Evolutionary conservation across 2,329 filamentous ascomycete species (phyloP).

Genomic region (Penicillium polonicum): DNA sequence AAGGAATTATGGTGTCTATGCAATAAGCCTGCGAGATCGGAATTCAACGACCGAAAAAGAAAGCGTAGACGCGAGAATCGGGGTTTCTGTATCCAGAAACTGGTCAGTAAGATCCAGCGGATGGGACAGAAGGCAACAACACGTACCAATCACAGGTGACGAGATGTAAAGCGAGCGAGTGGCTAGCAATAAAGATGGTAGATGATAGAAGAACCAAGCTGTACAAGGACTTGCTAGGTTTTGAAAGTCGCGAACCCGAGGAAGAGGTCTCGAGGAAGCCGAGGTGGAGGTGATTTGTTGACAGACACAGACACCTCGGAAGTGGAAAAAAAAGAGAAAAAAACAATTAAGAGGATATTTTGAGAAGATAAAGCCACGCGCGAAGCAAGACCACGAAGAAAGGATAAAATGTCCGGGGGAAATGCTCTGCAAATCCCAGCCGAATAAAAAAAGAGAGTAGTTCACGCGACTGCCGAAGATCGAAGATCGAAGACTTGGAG

Average conservation of each 20-base stretch:
- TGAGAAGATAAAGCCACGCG: conserved; percentile 5
- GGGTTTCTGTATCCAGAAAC: conserved; percentile 11
- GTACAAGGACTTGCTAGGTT: conserved; percentile 18
- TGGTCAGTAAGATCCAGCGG: conserved; percentile 1
- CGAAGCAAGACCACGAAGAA: conserved; percentile 9
- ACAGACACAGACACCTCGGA: conserved; percentile 2
- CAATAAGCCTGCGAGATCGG: conserved; percentile 10
- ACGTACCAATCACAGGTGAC: conserved; percentile 23
- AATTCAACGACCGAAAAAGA: conserved; percentile 4
- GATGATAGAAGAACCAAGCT: conserved; percentile 20
- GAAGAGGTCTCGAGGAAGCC: conserved; percentile 3
- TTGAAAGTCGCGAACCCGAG: conserved; percentile 3
- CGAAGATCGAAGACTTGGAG: conserved; percentile 18
- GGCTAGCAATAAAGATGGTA: conserved; percentile 19
- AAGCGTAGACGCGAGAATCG: conserved; percentile 6
- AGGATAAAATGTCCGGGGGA: conserved; percentile 22
- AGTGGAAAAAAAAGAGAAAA: background rate
- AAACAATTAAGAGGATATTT: conserved; percentile 23
- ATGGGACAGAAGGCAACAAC: conserved; percentile 3
- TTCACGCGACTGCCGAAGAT: conserved; percentile 22
- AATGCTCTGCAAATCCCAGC: conserved; percentile 41
- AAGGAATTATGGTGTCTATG: conserved; percentile 33
- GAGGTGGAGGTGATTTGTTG: conserved; percentile 7
- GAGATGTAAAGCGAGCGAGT: conserved; percentile 23
- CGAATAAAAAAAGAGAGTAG: conserved; percentile 21